Evolutionary conservation across 2,329 filamentous ascomycete genomes (phyloP), one percentile per base, ranked within the genome.

Genomic region (Botrytis cinerea): DNA sequence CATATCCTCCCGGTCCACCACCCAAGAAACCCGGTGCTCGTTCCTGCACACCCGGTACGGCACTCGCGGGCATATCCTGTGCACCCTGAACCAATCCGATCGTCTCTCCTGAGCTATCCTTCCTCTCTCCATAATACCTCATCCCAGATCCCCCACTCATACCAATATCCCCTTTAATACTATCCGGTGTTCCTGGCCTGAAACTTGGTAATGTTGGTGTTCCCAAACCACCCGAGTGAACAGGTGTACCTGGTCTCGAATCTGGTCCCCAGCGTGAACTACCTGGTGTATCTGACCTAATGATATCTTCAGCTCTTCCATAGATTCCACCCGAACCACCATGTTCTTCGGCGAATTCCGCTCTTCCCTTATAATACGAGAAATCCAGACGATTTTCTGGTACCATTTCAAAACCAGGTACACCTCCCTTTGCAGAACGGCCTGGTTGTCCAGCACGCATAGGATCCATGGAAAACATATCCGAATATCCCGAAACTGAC

Each of bases 331-430:
- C 88, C 35, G 92, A 92, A 8, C 92, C 94, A n/a, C 94, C 94
- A 77, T 94, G 92, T 72, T 96, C 93, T 18, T 94, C 91, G 1
- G 90, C 90, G 82, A 98, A 98, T 78, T 98, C 95, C 1, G 92
- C 89, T 4, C 94, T 88, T 81, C 97, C 91, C 83, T 97, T 98
- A 86, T 91, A 98, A 83, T 94, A 95, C 75, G 94, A 75, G 83
- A 98, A 98, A 78, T 98, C 95, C 2, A 93, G 88, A 1, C 94
- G 88, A 82, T 97, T 92, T 83, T 98, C 95, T 0, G 93, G 90
- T 0, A 98, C 95, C 73, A 97, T 90, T 82, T 98, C 95, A 82
- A 98, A 98, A 0, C 94, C 93, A 0, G 91, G 90, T 8, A 92
- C 79, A 1, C 60, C 75, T 16, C 59, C 68, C 43, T 71, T 63